These are phyloP conservation scores for Metschnikowia corniflorae DNA, from an alignment of 805 yeast genomes.

Conservation along the genomic window DNA sequence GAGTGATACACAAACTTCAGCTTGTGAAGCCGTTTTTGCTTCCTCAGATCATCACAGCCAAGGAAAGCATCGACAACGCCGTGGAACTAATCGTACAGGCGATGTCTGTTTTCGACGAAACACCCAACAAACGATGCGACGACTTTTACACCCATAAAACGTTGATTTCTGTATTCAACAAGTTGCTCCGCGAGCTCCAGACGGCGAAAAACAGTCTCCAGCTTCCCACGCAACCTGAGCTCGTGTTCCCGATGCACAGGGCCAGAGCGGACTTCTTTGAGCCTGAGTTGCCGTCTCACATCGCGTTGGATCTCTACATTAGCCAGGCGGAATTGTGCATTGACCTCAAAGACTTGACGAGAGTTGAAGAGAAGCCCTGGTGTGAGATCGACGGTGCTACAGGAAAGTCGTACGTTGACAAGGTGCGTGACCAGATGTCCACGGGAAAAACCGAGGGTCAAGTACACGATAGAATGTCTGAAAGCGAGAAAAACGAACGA, in stretches of 20 bases:
- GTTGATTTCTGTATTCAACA: slow-evolving; percentile 24
- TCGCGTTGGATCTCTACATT: slow-evolving; percentile 56
- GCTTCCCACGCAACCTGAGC: slow-evolving; percentile 50
- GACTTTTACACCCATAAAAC: slow-evolving; percentile 16
- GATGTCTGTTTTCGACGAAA: slow-evolving; percentile 16
- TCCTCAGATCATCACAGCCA: slow-evolving; percentile 46
- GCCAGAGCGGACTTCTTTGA: slow-evolving; percentile 35
- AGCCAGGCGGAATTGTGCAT: slow-evolving; percentile 60
- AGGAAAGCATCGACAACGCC: slow-evolving; percentile 37
- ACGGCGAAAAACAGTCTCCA: slow-evolving; percentile 28
- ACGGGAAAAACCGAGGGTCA: slow-evolving; percentile 9
- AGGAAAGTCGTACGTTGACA: slow-evolving; percentile 57
- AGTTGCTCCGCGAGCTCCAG: slow-evolving; percentile 23
- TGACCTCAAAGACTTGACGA: slow-evolving; percentile 51
- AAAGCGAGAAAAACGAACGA: slow-evolving; percentile 2
- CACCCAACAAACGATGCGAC: slow-evolving; percentile 6
- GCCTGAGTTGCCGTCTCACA: slow-evolving; percentile 45
- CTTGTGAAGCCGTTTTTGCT: slow-evolving; percentile 35
- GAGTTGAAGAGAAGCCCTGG: slow-evolving; percentile 62
- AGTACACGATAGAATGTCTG: background rate
- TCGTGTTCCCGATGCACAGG: slow-evolving; percentile 57
- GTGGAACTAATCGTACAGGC: slow-evolving; percentile 26
- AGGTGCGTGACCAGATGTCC: slow-evolving; percentile 52
- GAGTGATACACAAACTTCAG: slow-evolving; percentile 26
- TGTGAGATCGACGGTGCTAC: slow-evolving; percentile 40